Base-by-base conservation (phyloP, 2,329 filamentous ascomycete species). In the Aspergillus nomiae region DNA sequence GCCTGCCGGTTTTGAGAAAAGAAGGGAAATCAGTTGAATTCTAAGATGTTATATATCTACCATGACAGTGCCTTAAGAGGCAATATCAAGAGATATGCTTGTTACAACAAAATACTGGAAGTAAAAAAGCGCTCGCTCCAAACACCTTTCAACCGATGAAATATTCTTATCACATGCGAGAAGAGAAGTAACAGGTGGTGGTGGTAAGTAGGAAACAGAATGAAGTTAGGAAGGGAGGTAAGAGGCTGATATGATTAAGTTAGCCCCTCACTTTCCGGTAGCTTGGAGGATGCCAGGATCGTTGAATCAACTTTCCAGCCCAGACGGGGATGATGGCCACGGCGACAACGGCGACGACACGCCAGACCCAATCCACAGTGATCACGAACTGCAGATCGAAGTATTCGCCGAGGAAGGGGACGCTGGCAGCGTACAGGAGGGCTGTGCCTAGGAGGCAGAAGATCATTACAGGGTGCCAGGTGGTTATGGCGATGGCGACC, bases 401-500 rank as follows among this genome's bases (percentile, higher is more conserved):
- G 76, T 98, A 98, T n/a, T 85, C 85, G 3, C 90, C 91, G 26
- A 99, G 78, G 71, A 97, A 96, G 2, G 95, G 95, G 24, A 98
- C 83, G 45, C 88, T 92, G 3, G 88, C 92, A 30, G 94, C 83
- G 73, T 92, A 99, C n/a, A 94, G 76, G 32, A 90, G 76, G 51
- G 91, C 89, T 0, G 95, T 99, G 16, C 92, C 94, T 7, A 97
- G 73, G 64, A 98, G 90, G 68, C 86, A 90, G 58, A 92, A 81
- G 60, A 96, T 89, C 94, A 98, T 98, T 65, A 94, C 84, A 45
- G 90, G 90, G 77, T 98, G 95, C 95, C 95, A 99, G 0, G 95
- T 99, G 4, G 92, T 97, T 70, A 99, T 92, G 75, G 97, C 92
- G 63, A 96, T 92, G 4, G 94, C 94, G 2, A 98, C 95, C 96